These are phyloP conservation scores for Russula foetens DNA, from an alignment of 768 basidiomycete genomes.

Conservation along the genomic window DNA sequence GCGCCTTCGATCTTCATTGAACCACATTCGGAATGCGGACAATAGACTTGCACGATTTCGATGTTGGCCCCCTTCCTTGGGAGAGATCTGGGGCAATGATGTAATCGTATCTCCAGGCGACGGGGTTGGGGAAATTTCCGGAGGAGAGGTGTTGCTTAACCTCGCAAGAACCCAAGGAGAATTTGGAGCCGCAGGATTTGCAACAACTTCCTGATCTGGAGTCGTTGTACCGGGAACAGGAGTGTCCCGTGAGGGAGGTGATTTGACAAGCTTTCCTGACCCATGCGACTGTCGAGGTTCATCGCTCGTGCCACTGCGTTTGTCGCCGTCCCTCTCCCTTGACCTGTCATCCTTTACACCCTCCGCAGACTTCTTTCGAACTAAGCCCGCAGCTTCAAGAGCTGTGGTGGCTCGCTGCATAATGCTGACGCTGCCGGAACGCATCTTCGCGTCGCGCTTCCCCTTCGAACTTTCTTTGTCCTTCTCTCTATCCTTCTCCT, in stretches of 20 bases:
- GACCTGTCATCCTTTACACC: constrained; percentile 59
- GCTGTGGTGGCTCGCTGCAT: constrained; percentile 94
- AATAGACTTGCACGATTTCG: constrained; percentile 75
- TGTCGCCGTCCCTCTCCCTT: constrained; percentile 31
- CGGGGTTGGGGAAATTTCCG: constrained; percentile 38
- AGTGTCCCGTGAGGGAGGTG: constrained; percentile 49
- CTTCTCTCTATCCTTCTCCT: constrained; percentile 50
- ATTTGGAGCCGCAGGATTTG: constrained; percentile 16
- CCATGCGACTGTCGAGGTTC: constrained; percentile 63
- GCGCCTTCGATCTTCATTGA: constrained; percentile 84
- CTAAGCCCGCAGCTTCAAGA: constrained; percentile 75
- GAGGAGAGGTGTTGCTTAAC: constrained; percentile 24
- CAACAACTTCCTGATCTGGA: constrained; percentile 31
- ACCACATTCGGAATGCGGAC: constrained; percentile 84
- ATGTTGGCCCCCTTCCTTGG: constrained; percentile 31
- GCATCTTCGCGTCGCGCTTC: constrained; percentile 48
- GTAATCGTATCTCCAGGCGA: constrained; percentile 47
- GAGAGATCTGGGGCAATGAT: constrained; percentile 35
- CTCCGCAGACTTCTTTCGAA: constrained; percentile 76
- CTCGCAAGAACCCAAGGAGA: constrained; percentile 64
- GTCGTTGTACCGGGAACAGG: constrained; percentile 45
- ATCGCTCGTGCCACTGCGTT: constrained; percentile 38
- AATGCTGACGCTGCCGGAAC: constrained; percentile 90
- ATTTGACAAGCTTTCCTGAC: constrained; percentile 61
- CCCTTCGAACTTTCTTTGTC: constrained; percentile 35